phyloP scores from a whole-genome alignment of 805 yeast genomes.

The Vanderwaltozyma yarrowii region DNA sequence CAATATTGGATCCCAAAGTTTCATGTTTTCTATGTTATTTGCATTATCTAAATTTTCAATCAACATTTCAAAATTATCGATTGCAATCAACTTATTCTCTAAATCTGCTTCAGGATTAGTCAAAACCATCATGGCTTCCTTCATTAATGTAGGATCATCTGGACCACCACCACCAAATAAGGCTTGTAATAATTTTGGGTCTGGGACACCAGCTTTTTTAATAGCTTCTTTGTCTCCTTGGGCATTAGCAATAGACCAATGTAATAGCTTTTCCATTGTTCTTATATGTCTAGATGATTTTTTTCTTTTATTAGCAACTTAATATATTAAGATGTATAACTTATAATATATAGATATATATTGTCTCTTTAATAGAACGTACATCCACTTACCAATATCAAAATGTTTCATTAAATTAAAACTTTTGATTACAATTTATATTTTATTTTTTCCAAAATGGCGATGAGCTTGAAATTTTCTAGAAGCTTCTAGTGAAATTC shows the following conservation, averaged over 20 bases:
- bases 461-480: too few relatives aligned
- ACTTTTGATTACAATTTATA: too few relatives aligned
- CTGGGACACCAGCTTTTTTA: constrained; percentile 55
- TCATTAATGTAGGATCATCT: constrained; percentile 87
- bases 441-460: too few relatives aligned
- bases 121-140: constrained; percentile 55
- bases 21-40: constrained; percentile 74
- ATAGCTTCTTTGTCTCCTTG: constrained; percentile 62
- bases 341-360: too few relatives aligned
- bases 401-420: too few relatives aligned
- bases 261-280: constrained; percentile 75
- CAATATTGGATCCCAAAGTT: constrained; percentile 70
- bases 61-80: constrained; percentile 88
- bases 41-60: constrained; percentile 93
- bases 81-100: constrained; percentile 61
- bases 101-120: constrained; percentile 45
- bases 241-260: constrained; percentile 84
- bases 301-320: too few relatives aligned
- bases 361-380: too few relatives aligned
- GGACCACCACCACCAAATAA: constrained; percentile 63
- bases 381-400: too few relatives aligned
- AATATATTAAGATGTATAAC: too few relatives aligned
- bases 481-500: too few relatives aligned
- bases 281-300: too few relatives aligned
- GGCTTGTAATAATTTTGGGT: constrained; percentile 69